These are phyloP conservation scores for Akanthomyces dipterigenus DNA, from an alignment of 2,329 filamentous ascomycete genomes.

Conservation along the genomic window DNA sequence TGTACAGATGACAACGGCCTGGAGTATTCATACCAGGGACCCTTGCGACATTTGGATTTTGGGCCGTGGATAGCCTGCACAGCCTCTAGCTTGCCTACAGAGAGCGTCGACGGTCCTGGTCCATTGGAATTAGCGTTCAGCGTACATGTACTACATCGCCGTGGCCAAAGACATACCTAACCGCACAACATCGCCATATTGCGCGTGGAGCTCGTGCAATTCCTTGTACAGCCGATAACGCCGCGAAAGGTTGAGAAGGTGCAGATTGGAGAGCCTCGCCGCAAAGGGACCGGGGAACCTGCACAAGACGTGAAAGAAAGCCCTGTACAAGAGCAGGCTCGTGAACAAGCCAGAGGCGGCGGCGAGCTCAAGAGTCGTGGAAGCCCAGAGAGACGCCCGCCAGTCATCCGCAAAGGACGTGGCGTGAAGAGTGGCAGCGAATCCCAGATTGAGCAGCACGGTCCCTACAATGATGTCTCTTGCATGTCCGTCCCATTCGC, in stretches of 20 bases:
- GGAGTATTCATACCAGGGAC: constrained; percentile 27
- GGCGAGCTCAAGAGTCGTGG: not conserved
- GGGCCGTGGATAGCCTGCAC: constrained; percentile 23
- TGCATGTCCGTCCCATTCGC: constrained; percentile 21
- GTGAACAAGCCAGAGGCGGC: constrained; percentile 11
- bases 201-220: constrained; percentile 20
- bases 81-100: constrained; percentile 23
- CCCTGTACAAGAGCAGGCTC: constrained; percentile 19
- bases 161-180: constrained; percentile 19
- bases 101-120: constrained; percentile 24
- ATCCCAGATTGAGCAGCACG: not conserved
- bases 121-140: not conserved
- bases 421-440: not conserved
- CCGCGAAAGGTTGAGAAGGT: constrained; percentile 18
- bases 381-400: not conserved
- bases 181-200: constrained; percentile 26
- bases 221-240: constrained; percentile 20
- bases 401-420: not conserved
- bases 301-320: constrained; percentile 21
- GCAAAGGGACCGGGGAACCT: constrained; percentile 22
- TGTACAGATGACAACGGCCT: constrained; percentile 24
- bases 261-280: constrained; percentile 21
- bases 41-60: constrained; percentile 24
- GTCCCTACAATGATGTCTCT: constrained; percentile 12
- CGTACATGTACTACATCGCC: not conserved